Percentiles rank a stretch among this genome's conserved stretches.
Evolutionary conservation across 106 monocot genomes (phyloP).

Genomic region (Dendrobium chrysotoxum): DNA sequence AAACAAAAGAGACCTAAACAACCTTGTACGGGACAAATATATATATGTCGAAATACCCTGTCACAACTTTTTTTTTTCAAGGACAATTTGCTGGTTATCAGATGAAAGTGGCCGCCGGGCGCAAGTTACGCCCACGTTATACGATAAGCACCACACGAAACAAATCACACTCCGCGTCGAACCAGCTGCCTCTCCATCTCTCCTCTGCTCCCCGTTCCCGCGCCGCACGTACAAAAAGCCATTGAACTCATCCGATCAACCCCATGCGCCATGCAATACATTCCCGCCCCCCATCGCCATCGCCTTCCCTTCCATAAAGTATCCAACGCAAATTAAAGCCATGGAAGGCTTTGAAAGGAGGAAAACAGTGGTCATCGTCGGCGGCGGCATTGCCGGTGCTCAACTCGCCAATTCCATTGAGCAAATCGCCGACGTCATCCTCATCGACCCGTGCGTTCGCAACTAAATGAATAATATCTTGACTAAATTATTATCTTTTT

Average conservation of each 20-base stretch:
- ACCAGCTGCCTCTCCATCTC: background rate
- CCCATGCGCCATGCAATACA: background rate
- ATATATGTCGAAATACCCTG: no score
- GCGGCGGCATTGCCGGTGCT: constrained; percentile 30
- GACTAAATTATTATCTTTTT: background rate
- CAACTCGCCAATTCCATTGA: constrained; percentile 27
- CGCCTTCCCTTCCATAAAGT: background rate
- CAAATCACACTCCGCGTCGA: background rate
- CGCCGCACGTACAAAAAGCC: background rate
- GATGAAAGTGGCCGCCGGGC: background rate
- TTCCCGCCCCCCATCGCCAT: background rate
- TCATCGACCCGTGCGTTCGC: constrained; percentile 24
- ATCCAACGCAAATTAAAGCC: background rate
- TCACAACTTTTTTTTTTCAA: no score
- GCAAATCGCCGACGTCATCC: constrained; percentile 14
- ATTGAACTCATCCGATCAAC: background rate
- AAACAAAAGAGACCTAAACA: no score
- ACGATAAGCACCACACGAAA: background rate
- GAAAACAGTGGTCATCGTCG: constrained; percentile 20
- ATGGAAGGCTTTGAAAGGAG: constrained; percentile 4
- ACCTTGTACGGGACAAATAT: no score
- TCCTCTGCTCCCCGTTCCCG: background rate
- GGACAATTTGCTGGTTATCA: no score
- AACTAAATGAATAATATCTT: background rate
- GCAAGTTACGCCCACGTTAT: background rate